A percentile compares a stretch with the other conserved stretches of the same genome.
phyloP scores from a whole-genome alignment of 2,329 filamentous ascomycete genomes.

The Diaporthe nobilis region DNA sequence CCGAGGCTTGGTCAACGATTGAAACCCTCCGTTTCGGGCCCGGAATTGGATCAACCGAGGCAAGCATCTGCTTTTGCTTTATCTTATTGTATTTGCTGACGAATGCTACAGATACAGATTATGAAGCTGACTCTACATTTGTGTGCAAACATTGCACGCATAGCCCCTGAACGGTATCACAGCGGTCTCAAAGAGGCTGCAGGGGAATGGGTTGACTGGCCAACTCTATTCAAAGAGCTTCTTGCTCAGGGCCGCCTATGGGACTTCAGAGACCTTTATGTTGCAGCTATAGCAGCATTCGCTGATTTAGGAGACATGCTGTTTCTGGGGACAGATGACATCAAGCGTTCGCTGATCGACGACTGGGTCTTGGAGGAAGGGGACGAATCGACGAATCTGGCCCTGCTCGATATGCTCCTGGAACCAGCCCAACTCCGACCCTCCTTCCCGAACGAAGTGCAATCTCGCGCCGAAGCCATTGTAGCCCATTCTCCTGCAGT shows the following conservation, averaged over 20 bases:
- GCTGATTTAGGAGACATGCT: background rate
- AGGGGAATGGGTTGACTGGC: background rate
- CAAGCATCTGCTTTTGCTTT: background rate
- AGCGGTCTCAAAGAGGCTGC: background rate
- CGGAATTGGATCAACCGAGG: slow-evolving; percentile 5
- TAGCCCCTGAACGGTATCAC: background rate
- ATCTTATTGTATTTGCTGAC: background rate
- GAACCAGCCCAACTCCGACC: background rate
- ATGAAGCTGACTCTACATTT: background rate
- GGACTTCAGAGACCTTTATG: slow-evolving; percentile 13
- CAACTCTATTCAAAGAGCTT: background rate
- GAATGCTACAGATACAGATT: background rate
- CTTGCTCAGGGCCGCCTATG: slow-evolving; percentile 13
- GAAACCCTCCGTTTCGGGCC: background rate
- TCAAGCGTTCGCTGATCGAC: background rate
- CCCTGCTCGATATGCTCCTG: background rate
- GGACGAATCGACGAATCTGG: slow-evolving; percentile 6
- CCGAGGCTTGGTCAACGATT: background rate
- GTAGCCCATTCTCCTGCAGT: background rate
- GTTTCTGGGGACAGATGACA: background rate
- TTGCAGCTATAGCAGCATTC: background rate
- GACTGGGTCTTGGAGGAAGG: background rate
- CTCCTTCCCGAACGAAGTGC: background rate
- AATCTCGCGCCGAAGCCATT: slow-evolving; percentile 5
- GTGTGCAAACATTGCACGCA: background rate